Evolutionary conservation across 1,284 basidiomycete genomes (phyloP).

Genomic region (Schizophyllum commune): DNA sequence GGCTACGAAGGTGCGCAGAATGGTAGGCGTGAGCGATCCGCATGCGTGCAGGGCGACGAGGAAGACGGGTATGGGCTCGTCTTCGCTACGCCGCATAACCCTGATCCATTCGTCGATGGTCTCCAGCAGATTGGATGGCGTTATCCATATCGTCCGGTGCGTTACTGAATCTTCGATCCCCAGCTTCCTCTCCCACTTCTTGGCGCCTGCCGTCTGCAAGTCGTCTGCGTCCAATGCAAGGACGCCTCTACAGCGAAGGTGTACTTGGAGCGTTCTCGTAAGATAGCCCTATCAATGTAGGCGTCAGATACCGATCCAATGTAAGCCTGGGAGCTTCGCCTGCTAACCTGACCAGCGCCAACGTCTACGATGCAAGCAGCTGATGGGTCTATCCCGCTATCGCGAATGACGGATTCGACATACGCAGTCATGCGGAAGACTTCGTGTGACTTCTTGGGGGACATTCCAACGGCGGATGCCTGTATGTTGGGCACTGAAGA

Average conservation of each 20-base stretch:
- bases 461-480: constrained; percentile 20
- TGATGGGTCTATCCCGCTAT: constrained; percentile 13
- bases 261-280: constrained; percentile 26
- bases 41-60: constrained; percentile 56
- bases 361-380: constrained; percentile 29
- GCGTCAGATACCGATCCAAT: neutral
- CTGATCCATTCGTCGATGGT: constrained; percentile 36
- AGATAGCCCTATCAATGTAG: constrained; percentile 20
- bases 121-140: constrained; percentile 29
- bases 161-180: constrained; percentile 26
- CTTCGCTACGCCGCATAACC: constrained; percentile 6
- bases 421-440: constrained; percentile 28
- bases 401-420: constrained; percentile 20
- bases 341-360: constrained; percentile 30
- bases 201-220: constrained; percentile 18
- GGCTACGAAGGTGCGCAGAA: constrained; percentile 27
- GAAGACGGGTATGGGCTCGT: constrained; percentile 35
- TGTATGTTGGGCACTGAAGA: neutral
- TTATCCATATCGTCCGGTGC: constrained; percentile 45
- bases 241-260: constrained; percentile 20
- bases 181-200: constrained; percentile 7
- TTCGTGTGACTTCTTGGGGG: constrained; percentile 33
- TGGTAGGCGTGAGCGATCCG: constrained; percentile 35
- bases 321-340: neutral
- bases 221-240: constrained; percentile 30